Conservation (phyloP, 2,329 filamentous ascomycete genomes). For the Fusarium subglutinans region DNA sequence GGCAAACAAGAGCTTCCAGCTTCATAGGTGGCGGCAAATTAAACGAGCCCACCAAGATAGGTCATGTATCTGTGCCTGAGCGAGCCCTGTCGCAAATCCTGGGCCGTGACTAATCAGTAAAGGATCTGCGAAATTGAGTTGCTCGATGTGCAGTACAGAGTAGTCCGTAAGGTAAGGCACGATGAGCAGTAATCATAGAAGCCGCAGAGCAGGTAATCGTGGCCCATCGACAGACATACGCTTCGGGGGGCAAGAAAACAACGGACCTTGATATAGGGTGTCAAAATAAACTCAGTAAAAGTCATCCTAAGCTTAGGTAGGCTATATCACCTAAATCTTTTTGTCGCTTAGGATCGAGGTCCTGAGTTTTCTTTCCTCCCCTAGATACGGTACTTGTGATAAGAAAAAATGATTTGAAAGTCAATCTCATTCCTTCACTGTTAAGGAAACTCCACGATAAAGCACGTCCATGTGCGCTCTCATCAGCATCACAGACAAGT, state of each 20-base stretch:
- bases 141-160: not conserved
- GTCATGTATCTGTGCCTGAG: constrained; percentile 13
- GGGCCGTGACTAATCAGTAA: not conserved
- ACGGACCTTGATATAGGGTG: no score
- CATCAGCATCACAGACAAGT: not conserved
- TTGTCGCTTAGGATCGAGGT: no score
- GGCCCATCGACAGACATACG: not conserved
- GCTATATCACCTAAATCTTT: no score
- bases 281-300: no score
- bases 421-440: constrained; percentile 11
- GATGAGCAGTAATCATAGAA: not conserved
- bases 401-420: not conserved
- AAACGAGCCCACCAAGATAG: constrained; percentile 4
- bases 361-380: no score
- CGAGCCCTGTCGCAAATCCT: constrained; percentile 16
- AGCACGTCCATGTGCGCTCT: not conserved
- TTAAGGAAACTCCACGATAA: not conserved
- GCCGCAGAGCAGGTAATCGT: not conserved
- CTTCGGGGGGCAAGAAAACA: no score
- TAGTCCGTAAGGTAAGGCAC: not conserved
- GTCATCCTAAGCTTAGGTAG: no score
- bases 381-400: not conserved
- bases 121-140: constrained; percentile 24
- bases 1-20: constrained; percentile 26
- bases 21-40: constrained; percentile 23